Base-by-base conservation (phyloP, 768 basidiomycete species). In the Ramaria rubella region DNA sequence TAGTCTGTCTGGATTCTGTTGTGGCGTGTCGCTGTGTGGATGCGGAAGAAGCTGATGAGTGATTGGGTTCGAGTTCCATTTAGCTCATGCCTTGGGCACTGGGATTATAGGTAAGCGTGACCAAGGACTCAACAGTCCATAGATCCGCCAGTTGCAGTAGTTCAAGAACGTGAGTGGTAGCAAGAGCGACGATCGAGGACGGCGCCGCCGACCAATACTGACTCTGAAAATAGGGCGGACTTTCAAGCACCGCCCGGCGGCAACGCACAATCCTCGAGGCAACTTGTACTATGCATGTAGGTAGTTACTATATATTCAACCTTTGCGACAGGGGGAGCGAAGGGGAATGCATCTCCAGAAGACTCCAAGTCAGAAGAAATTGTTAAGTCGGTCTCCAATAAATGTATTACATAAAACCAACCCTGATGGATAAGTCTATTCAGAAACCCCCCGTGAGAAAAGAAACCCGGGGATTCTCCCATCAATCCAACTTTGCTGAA, bases 31-130 rank as follows among this genome's bases (percentile, higher is more conserved):
- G 44, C 49, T 31, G 33, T n/a, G 21, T 45, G 44, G 53, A 55
- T 55, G 55, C 31, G 19, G 52, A 36, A 44, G 42, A 34, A 31
- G 42, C 31, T 56, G 55, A 36, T 56, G 46, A 45, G 15, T 56
- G 43, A 56, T 56, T 56, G 43, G 55, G 55, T 46, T 56, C 55
- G 55, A 56, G 43, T 56, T 56, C 55, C 55, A 56, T 56, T 56
- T 56, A 56, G 42, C 48, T 56, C 55, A 56, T 56, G 55, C 55
- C 55, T 56, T 56, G 43, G 55, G 27, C 55, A 56, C 43, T 56
- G 33, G 43, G 38, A 29, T 30, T 34, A 49, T 21, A 40, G 31
- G 17, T 38, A 23, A 55, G 38, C 42, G 27, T 52, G 58, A 49
- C 43, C 53, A 36, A 29, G 36, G 29, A 44, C 38, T 59, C 42